Conservation (phyloP, 768 basidiomycete species). For the Rickenella mellea region DNA sequence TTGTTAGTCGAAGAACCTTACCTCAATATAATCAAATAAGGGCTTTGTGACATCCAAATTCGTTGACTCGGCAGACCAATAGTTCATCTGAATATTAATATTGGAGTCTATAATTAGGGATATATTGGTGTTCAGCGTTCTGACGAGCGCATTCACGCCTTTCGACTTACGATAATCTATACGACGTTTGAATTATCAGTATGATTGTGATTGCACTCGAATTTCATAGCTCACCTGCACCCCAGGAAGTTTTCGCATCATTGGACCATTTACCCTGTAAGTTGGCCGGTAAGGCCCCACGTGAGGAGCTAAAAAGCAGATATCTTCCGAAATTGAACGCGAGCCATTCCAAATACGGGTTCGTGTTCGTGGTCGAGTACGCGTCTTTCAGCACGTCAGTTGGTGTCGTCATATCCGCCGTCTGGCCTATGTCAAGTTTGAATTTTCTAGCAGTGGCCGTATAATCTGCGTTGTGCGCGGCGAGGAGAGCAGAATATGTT, state of each 20-base stretch:
- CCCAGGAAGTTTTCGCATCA: conserved; percentile 47
- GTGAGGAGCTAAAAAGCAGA: conserved; percentile 48
- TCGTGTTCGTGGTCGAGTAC: conserved; percentile 46
- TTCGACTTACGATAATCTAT: conserved; percentile 38
- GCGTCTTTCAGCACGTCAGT: conserved; percentile 47
- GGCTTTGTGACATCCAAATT: conserved; percentile 48
- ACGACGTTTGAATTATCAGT: too few relatives aligned
- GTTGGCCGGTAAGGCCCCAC: conserved; percentile 59
- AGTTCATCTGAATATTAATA: conserved; percentile 79
- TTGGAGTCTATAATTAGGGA: conserved; percentile 74
- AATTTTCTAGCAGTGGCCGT: conserved; percentile 36
- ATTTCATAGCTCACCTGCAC: too few relatives aligned
- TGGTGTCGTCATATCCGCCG: conserved; percentile 36
- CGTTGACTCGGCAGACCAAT: conserved; percentile 68
- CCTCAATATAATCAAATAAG: conserved; percentile 63
- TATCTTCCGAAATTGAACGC: conserved; percentile 68
- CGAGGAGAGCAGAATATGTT: conserved; percentile 31
- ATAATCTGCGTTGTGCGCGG: conserved; percentile 44
- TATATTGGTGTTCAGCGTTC: too few relatives aligned
- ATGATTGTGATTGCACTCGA: too few relatives aligned
- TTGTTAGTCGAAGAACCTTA: conserved; percentile 16
- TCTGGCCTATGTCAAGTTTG: conserved; percentile 50
- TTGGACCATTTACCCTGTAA: conserved; percentile 69
- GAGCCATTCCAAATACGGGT: conserved; percentile 65
- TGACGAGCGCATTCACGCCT: too few relatives aligned